Evolutionary conservation across 176 grass and related monocot species (phyloP), one percentile per base, ranked within the genome.

Genomic region (Puya raimondii): DNA sequence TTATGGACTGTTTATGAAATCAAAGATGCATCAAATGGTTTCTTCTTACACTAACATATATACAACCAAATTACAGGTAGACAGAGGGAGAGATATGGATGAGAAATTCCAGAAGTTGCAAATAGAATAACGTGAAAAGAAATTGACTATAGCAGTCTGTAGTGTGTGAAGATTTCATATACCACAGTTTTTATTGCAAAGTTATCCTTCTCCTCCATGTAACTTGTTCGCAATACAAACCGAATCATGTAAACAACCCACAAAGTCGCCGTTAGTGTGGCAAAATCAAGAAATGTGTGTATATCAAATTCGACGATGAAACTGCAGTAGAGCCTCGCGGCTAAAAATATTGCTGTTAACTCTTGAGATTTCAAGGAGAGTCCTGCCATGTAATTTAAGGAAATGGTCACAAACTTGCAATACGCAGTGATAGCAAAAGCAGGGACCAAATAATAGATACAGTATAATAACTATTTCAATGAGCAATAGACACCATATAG

Each of bases 211-310:
- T 75, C 73, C 23, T 75, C 73, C 63, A 75, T 75, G 63, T 66
- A 75, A 53, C 63, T 75, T 22, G 61, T 51, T 61, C 53, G 65
- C 13, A 75, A 49, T 66, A 51, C 33, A 53, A 66, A 75, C 11
- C 73, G 63, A 12, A 75, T 75, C 73, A 75, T 75, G 48, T 66
- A 66, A 42, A 75, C 53, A 48, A 75, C 73, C 72, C 73, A 75
- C 50, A 75, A 63, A 53, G 73, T 75, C 11, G 73, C 53, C 22
- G 47, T 49, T 33, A 75, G 49, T 20, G 63, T 75, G 0, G 73
- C 61, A 66, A 61, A 66, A 66, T 75, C 73, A 25, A 75, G 26
- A 50, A 75, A 47, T 9, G 73, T 75, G 23, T 75, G 63, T 13
- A 66, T 75, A 11, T 75, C 73, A 66, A 65, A 65, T 51, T 75